Evolutionary conservation across 2,329 filamentous ascomycete genomes (phyloP).

Genomic region (Fusarium sp.): DNA sequence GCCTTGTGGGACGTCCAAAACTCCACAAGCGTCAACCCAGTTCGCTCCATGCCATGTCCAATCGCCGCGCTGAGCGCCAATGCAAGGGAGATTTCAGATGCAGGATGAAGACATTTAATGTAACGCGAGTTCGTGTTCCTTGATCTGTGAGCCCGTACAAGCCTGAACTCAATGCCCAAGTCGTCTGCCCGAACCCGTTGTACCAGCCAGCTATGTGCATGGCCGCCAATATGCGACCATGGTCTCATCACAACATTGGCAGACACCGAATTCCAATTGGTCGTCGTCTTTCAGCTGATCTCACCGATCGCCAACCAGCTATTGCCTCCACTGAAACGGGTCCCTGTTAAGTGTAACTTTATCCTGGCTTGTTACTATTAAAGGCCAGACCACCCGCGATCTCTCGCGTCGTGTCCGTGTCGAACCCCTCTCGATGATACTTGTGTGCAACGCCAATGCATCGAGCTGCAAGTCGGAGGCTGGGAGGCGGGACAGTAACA

Average conservation of each 20-base stretch:
- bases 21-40: slow-evolving; percentile 25
- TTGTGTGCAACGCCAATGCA: slow-evolving; percentile 21
- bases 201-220: neutral
- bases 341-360: slow-evolving; percentile 8
- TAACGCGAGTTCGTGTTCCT: neutral
- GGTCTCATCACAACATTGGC: slow-evolving; percentile 21
- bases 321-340: slow-evolving; percentile 5
- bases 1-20: slow-evolving; percentile 30
- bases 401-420: slow-evolving; percentile 39
- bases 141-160: neutral
- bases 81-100: slow-evolving; percentile 34
- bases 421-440: slow-evolving; percentile 22
- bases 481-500: slow-evolving; percentile 16
- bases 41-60: slow-evolving; percentile 20
- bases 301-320: slow-evolving; percentile 15
- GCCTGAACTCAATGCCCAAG: neutral
- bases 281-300: slow-evolving; percentile 17
- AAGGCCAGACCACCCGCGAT: slow-evolving; percentile 40
- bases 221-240: slow-evolving; percentile 36
- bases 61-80: slow-evolving; percentile 37
- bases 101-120: neutral
- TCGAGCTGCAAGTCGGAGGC: slow-evolving; percentile 28
- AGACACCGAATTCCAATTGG: slow-evolving; percentile 11
- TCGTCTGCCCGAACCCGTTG: neutral
- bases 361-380: slow-evolving; percentile 28